These are phyloP conservation scores for Diaporthe capsici DNA, from an alignment of 2,329 filamentous ascomycete species.

Conservation along the genomic window DNA sequence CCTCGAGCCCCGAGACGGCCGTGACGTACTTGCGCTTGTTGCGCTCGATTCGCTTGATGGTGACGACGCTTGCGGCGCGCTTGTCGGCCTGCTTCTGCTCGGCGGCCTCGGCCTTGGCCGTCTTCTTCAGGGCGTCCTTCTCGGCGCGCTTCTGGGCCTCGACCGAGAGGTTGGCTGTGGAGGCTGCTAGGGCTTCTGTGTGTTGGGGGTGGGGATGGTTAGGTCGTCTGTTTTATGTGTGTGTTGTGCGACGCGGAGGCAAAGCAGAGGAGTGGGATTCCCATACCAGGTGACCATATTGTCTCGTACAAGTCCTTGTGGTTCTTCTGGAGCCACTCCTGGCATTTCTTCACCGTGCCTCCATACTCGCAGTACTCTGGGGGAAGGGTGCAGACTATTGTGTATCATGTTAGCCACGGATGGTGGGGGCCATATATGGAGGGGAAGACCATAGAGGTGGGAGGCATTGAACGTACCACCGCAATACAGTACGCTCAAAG, in stretches of 20 bases:
- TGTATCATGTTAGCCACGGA: slow-evolving; percentile 40
- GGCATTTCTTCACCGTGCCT: slow-evolving; percentile 95
- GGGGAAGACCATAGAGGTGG: slow-evolving; percentile 39
- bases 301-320: slow-evolving; percentile 80
- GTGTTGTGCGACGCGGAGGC: slow-evolving; percentile 10
- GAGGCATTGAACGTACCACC: slow-evolving; percentile 62
- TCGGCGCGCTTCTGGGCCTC: slow-evolving; percentile 95
- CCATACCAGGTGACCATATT: slow-evolving; percentile 87
- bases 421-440: slow-evolving; percentile 16
- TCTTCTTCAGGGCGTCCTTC: slow-evolving; percentile 97
- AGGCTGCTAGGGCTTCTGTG: slow-evolving; percentile 83
- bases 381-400: slow-evolving; percentile 73
- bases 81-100: slow-evolving; percentile 88
- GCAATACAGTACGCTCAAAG: slow-evolving; percentile 69
- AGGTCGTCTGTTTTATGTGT: neutral
- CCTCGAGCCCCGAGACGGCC: slow-evolving; percentile 89
- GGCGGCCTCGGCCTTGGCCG: slow-evolving; percentile 89
- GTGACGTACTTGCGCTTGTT: slow-evolving; percentile 99
- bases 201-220: slow-evolving; percentile 19
- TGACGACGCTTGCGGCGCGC: slow-evolving; percentile 85
- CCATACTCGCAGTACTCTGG: slow-evolving; percentile 98
- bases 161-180: slow-evolving; percentile 87
- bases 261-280: slow-evolving; percentile 23
- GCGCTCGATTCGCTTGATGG: slow-evolving; percentile 96
- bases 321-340: slow-evolving; percentile 89